Percentiles rank a stretch among this genome's conserved stretches.
Conservation (phyloP, 1,139 yeast genomes). For the Lodderomyces pseudojiufengensis region DNA sequence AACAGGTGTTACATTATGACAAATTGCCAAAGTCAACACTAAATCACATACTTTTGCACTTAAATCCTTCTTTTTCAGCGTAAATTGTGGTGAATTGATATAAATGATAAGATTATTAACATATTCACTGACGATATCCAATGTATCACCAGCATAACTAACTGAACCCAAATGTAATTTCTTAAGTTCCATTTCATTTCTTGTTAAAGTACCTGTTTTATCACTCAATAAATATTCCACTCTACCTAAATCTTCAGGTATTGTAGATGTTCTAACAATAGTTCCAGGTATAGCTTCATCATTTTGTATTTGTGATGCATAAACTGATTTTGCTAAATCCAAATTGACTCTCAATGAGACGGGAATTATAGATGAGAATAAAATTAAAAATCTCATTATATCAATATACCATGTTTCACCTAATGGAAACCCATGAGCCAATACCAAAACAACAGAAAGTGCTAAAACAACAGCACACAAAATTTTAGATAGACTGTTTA, state of each 20-base stretch:
- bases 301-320: conserved; percentile 91
- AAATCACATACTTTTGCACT: conserved; percentile 75
- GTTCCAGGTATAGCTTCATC: conserved; percentile 80
- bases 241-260: conserved; percentile 96
- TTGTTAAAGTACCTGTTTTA: conserved; percentile 96
- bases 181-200: conserved; percentile 96
- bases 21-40: conserved; percentile 76
- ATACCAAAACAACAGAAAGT: conserved; percentile 72
- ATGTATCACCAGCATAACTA: conserved; percentile 85
- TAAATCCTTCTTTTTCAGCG: conserved; percentile 49
- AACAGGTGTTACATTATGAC: conserved; percentile 83
- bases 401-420: conserved; percentile 78
- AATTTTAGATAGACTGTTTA: conserved; percentile 82
- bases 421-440: conserved; percentile 69
- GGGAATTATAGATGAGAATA: conserved; percentile 94
- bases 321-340: conserved; percentile 93
- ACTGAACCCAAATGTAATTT: conserved; percentile 90
- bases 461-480: conserved; percentile 82
- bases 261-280: conserved; percentile 92
- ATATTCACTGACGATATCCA: conserved; percentile 81
- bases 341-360: conserved; percentile 91
- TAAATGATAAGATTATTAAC: conserved; percentile 33
- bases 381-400: conserved; percentile 80
- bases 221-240: conserved; percentile 90
- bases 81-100: conserved; percentile 17